Percentiles rank a stretch among this genome's conserved stretches.
Conservation (phyloP, 345 rosid genomes). For the Hibiscus syriacus region DNA sequence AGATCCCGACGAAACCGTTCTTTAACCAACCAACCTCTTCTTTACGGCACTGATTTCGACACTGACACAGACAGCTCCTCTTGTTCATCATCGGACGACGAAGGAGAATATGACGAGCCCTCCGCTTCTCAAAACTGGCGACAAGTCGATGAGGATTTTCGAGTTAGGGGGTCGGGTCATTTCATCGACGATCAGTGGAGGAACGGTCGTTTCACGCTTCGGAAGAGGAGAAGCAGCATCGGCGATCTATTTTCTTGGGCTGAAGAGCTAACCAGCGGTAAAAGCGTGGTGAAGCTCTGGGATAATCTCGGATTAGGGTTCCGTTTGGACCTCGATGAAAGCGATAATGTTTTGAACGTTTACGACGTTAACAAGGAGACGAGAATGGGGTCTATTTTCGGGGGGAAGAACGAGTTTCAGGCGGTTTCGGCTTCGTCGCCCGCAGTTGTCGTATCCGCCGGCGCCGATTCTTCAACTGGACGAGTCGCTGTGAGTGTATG, state of each 20-base stretch:
- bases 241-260: constrained; percentile 35
- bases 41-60: constrained; percentile 22
- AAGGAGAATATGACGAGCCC: constrained; percentile 17
- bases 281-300: constrained; percentile 59
- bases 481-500: constrained; percentile 36
- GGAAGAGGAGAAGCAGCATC: constrained; percentile 41
- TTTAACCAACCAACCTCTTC: constrained; percentile 16
- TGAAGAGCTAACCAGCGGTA: constrained; percentile 36
- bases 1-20: constrained; percentile 24
- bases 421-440: constrained; percentile 25
- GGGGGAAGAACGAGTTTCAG: constrained; percentile 11
- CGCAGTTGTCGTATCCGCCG: constrained; percentile 35
- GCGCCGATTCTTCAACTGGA: constrained; percentile 14
- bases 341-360: constrained; percentile 7
- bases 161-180: constrained; percentile 39
- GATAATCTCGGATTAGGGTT: constrained; percentile 39
- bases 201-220: constrained; percentile 17
- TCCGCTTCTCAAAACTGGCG: constrained; percentile 20
- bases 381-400: constrained; percentile 10
- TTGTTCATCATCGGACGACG: constrained; percentile 25
- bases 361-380: constrained; percentile 9
- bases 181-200: constrained; percentile 14
- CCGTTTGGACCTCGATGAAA: constrained; percentile 20
- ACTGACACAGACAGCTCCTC: constrained; percentile 34
- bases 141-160: constrained; percentile 26